Evolutionary conservation across 176 grass and related monocot species (phyloP), one percentile per base, ranked within the genome.

Genomic region (Urochloa ruziziensis): DNA sequence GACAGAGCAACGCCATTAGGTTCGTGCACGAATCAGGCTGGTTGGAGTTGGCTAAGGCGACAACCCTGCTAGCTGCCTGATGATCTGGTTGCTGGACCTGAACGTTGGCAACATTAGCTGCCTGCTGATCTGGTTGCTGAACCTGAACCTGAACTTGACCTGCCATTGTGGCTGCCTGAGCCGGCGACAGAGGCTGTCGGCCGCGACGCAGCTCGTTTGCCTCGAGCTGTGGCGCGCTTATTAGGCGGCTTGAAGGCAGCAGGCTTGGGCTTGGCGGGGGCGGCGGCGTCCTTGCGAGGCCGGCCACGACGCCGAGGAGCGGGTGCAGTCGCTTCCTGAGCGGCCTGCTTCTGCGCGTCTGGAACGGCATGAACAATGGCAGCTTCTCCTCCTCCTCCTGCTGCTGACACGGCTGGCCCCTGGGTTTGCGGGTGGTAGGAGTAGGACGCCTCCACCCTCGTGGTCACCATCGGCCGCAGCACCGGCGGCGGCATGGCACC

Each of bases 251-350:
- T 61, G 25, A 27, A 15, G n/a, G n/a, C n/a, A 0, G 2, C 58
- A 5, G 65, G 35, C 66, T 42, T 40, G 37, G 67, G 25, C 3
- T 21, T 33, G 32, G 32, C 12, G 10, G 21, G 12, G 18, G 30
- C 72, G 58, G 25, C 16, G 17, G 19, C 10, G 77, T 3, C 1
- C n/a, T 64, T 79, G 10, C 24, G 33, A 81, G 79, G 79, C 64
- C 65, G 48, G 65, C 79, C 79, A 9, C 79, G 79, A 15, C 23
- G 79, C 7, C 79, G 79, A 23, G 33, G 79, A 30, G 79, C 10
- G 34, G 47, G 62, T 23, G n/a, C 1, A 0, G 14, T 57, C 4
- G 18, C 46, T 32, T 34, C 28, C 9, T 12, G 47, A 36, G 63
- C 4, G n/a, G n/a, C n/a, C n/a, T n/a, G n/a, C 65, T 4, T 37